Conservation (phyloP, 2,329 filamentous ascomycete genomes). For the Metarhizium humberi region DNA sequence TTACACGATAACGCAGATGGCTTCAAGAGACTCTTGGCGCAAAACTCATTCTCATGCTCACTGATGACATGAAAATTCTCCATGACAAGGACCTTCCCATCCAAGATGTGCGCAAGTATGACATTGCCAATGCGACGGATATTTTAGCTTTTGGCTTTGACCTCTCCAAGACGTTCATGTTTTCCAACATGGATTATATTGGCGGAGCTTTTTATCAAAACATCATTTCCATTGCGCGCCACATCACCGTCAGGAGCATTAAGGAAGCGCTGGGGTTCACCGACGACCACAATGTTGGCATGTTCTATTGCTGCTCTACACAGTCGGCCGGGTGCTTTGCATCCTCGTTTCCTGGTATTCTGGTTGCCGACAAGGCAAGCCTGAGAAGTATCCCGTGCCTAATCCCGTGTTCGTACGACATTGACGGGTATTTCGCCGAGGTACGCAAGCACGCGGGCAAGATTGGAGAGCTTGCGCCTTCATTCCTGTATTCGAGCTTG, state of each 20-base stretch:
- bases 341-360: neutral
- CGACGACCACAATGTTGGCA: neutral
- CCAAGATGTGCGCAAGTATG: conserved; percentile 28
- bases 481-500: conserved; percentile 70
- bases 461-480: conserved; percentile 56
- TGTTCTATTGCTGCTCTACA: neutral
- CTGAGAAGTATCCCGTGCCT: conserved; percentile 69
- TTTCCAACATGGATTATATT: conserved; percentile 67
- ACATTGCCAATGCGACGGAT: conserved; percentile 54
- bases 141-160: conserved; percentile 79
- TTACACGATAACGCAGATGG: conserved; percentile 49
- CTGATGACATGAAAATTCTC: conserved; percentile 40
- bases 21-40: conserved; percentile 92
- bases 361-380: conserved; percentile 35
- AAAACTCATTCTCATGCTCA: conserved; percentile 88
- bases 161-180: conserved; percentile 82
- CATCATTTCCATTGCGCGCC: conserved; percentile 45
- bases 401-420: conserved; percentile 62
- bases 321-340: neutral
- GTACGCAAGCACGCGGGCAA: conserved; percentile 62
- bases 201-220: conserved; percentile 61
- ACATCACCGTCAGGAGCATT: conserved; percentile 11
- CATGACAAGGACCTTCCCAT: too few species aligned
- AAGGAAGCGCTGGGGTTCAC: neutral
- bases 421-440: conserved; percentile 62